Evolutionary conservation across 78 protist species (phyloP).

Genomic region (slime mould (Dictyostelium discoideum)): DNA sequence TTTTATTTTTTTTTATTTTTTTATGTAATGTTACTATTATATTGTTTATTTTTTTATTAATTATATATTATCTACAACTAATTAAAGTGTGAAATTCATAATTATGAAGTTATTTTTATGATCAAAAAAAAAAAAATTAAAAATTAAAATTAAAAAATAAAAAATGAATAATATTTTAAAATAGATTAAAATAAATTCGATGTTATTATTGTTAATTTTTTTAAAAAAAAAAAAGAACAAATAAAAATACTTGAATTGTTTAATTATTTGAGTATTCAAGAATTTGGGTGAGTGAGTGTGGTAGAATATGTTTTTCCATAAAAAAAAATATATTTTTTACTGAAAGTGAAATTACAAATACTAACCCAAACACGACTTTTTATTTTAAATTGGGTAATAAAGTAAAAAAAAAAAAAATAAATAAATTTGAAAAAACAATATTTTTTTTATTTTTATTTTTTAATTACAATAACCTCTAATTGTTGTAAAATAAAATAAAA

Average conservation of each 20-base stretch:
- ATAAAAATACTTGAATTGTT: not conserved
- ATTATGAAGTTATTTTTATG: not conserved
- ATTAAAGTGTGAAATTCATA: not conserved
- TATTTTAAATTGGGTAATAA: not conserved
- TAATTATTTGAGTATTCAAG: not conserved
- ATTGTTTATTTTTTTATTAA: not conserved
- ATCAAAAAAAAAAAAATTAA: not conserved
- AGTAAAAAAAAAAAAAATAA: too few relatives aligned
- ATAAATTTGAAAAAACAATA: not conserved
- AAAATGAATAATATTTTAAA: not conserved
- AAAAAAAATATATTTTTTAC: not conserved
- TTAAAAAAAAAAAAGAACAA: not conserved
- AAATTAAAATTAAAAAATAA: too few relatives aligned
- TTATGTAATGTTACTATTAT: too few relatives aligned
- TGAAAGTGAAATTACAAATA: not conserved
- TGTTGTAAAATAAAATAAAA: not conserved
- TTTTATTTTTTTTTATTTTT: not conserved
- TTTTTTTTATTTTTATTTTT: too few relatives aligned
- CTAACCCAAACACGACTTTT: not conserved
- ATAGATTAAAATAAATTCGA: not conserved
- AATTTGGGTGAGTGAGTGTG: not conserved
- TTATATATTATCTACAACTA: not conserved
- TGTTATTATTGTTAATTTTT: not conserved
- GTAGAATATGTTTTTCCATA: not conserved
- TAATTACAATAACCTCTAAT: not conserved